Percentiles rank a stretch among this genome's conserved stretches.
phyloP scores from a whole-genome alignment of 148 eudicot genomes.

The Amaranthus cruentus region DNA sequence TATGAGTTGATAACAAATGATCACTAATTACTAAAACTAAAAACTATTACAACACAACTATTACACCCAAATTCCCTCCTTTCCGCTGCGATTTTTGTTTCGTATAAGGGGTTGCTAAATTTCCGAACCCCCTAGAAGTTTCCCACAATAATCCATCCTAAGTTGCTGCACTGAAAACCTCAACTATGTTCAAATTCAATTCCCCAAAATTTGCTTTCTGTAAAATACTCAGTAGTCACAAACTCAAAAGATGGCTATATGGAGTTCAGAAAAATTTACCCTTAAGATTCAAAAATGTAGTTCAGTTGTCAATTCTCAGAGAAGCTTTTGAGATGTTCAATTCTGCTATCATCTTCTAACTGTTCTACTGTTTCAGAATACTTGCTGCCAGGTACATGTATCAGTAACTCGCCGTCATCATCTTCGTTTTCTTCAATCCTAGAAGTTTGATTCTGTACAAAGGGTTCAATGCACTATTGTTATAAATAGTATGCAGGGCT shows the following conservation, averaged over 20 bases:
- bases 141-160: background rate
- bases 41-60: background rate
- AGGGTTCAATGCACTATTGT: background rate
- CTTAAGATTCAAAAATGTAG: background rate
- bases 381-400: constrained; percentile 74
- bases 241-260: background rate
- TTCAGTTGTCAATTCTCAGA: background rate
- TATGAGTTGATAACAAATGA: background rate
- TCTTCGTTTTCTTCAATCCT: constrained; percentile 19
- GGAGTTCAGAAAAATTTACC: background rate
- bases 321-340: constrained; percentile 20
- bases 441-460: constrained; percentile 32
- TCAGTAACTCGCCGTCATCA: constrained; percentile 47
- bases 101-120: no score
- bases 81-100: background rate
- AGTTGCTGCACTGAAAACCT: background rate
- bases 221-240: background rate
- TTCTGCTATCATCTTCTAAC: constrained; percentile 15
- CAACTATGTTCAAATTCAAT: background rate
- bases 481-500: background rate
- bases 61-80: background rate
- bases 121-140: no score
- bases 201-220: background rate
- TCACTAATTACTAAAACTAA: background rate
- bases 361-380: constrained; percentile 36